Base-by-base conservation (phyloP, 2,329 filamentous ascomycete genomes). In the Hirsutella thompsonii region DNA sequence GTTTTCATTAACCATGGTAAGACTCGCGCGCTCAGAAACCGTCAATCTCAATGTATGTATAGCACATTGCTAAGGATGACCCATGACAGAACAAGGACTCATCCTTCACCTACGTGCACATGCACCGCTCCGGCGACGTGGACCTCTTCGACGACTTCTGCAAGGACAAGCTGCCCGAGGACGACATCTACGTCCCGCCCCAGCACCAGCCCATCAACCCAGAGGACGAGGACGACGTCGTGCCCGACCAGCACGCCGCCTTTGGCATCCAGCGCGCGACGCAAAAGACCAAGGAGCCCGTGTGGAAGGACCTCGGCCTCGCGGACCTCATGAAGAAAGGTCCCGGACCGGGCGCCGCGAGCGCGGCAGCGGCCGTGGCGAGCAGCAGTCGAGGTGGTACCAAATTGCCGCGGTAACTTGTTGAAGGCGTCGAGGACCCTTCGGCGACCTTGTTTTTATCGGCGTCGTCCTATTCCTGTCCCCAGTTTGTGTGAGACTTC, bases 161-260 rank as follows among this genome's bases (percentile, higher is more conserved):
- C 69, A 76, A 74, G 55, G 78, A 82, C 63, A 74, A 70, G 53
- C 72, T 83, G 36, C 79, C 79, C n/a, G 67, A 72, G 46, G 85
- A 92, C 62, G 83, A 89, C 42, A 84, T 92, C 56, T 83, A 84
- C 59, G 82, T 93, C n/a, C 77, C 82, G 28, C 77, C 78, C 8
- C 76, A 86, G 46, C 77, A 88, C 56, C 83, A 87, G 57, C 86
- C 85, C 33, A 71, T 88, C 55, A 90, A 92, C 57, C 85, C 86
- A 0, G 85, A 92, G 60, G 85, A 92, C 57, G 84, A 92, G 62
- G 86, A 92, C 55, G 85, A 92, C 54, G 82, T 92, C 4, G 85
- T 92, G 4, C 85, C 86, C 0, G 84, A 92, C 59, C 85, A 92
- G 63, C 85, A 92, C 56, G 85, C 85, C 11, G 86, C 85, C 0